Evolutionary conservation across 805 yeast genomes (phyloP), one percentile per base, ranked within the genome.

Genomic region (Candida sphagnicola): DNA sequence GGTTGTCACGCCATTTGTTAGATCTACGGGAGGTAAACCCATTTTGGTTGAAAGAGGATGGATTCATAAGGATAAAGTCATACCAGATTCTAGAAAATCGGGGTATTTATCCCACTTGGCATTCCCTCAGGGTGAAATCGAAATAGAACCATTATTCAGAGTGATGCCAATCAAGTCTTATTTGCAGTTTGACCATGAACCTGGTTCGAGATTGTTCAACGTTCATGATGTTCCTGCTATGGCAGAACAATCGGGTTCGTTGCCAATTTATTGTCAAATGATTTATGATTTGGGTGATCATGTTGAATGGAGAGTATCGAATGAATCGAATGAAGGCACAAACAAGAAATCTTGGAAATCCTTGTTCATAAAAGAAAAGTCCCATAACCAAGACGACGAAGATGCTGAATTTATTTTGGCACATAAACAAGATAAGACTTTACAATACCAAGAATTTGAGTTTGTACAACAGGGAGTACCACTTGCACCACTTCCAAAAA

Each of bases 11-110:
- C 98, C 99, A 10, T 78, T 93, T 51, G 74, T 78, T 17, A 77
- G 95, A 43, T 66, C 77, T 3, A 80, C 77, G 44, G 85, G 88
- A 17, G 93, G 89, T 2, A 75, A 81, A 34, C 90, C 85, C 38
- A 67, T 93, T 13, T 65, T 93, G 38, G 74, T 93, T 19, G 95
- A 87, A 57, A 75, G 99, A 47, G 99, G 99, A 12, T 93, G 97
- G 95, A 78, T 93, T 33, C 65, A 77, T 18, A 88, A 84, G 48
- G 85, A 78, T 11, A 78, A 77, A 44, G 76, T 78, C 39, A 59
- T 62, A 57, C 95, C 70, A 42, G 71, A 41, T 47, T 69, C 48
- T 49, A 85, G 77, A 42, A 62, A 62, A 10, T 42, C 50, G 13
- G 71, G 70, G 5, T 67, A 68, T 45, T 69, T 90, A 41, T 73